Percentiles rank a stretch among this genome's conserved stretches.
These are phyloP conservation scores for Pseudotsuga menziesii DNA, from an alignment of 75 land plant species.

Conservation along the genomic window DNA sequence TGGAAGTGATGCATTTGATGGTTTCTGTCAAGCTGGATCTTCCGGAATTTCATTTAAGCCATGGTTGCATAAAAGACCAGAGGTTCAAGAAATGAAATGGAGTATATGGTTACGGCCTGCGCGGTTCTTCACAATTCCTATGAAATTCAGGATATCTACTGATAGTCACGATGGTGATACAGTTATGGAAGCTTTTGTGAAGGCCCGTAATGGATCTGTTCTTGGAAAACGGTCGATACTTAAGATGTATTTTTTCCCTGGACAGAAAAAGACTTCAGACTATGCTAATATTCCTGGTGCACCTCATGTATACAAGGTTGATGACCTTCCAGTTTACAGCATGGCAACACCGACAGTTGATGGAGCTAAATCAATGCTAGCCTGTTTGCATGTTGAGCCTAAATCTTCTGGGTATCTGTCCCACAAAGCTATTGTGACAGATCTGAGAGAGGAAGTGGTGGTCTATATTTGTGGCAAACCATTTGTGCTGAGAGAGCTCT, in stretches of 20 bases:
- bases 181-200: constrained; percentile 86
- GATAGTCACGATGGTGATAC: constrained; percentile 80
- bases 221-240: constrained; percentile 86
- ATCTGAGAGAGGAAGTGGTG: too few species aligned
- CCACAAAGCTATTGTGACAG: too few species aligned
- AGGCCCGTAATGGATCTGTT: constrained; percentile 88
- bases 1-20: constrained; percentile 89
- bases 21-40: constrained; percentile 72
- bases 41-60: too few species aligned
- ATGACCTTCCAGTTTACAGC: too few species aligned
- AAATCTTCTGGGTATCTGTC: too few species aligned
- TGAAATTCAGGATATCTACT: constrained; percentile 54
- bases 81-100: constrained; percentile 99
- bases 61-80: too few species aligned
- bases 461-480: too few species aligned
- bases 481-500: too few species aligned
- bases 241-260: constrained; percentile 95
- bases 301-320: constrained; percentile 85
- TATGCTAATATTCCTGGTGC: constrained; percentile 69
- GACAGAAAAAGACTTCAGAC: constrained; percentile 72
- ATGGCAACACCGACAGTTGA: too few species aligned
- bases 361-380: too few species aligned
- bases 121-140: constrained; percentile 78
- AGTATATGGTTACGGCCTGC: constrained; percentile 88
- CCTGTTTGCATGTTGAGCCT: too few species aligned